Conservation (phyloP, 2,329 filamentous ascomycete genomes). For the Claviceps digitariae region DNA sequence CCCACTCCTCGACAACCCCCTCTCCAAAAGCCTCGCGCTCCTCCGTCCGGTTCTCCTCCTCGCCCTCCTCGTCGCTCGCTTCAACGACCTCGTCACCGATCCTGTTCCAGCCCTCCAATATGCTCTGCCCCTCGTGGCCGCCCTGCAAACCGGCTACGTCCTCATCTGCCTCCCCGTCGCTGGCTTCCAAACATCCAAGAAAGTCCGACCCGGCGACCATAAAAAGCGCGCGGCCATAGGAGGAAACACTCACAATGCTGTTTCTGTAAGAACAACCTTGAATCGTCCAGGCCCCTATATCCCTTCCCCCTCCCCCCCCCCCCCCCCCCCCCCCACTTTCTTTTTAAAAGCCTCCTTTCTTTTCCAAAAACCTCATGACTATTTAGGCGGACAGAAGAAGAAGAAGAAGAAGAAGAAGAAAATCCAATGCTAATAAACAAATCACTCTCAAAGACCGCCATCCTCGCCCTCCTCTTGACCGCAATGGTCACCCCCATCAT, state of each 20-base stretch:
- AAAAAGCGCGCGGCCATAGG: conserved; percentile 31
- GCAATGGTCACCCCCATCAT: conserved; percentile 53
- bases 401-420: neutral
- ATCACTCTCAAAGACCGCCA: conserved; percentile 23
- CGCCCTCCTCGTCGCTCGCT: conserved; percentile 47
- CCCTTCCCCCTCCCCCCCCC: too few species aligned
- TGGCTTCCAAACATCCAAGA: conserved; percentile 31
- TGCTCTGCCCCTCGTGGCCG: conserved; percentile 47
- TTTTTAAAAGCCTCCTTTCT: neutral
- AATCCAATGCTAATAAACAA: neutral
- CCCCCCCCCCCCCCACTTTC: too few species aligned
- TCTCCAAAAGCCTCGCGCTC: conserved; percentile 42
- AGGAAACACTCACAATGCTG: neutral
- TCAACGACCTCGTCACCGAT: conserved; percentile 53
- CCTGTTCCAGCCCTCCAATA: conserved; percentile 50
- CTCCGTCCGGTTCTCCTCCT: conserved; percentile 56
- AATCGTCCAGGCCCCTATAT: too few species aligned
- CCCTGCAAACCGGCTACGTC: conserved; percentile 51
- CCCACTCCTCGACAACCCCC: conserved; percentile 21
- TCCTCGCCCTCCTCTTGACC: conserved; percentile 44
- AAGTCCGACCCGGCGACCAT: conserved; percentile 37
- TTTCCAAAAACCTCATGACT: neutral
- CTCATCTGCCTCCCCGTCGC: conserved; percentile 51
- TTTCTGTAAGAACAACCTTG: neutral
- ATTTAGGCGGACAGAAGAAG: neutral